These are phyloP conservation scores for Bassia scoparia DNA, from an alignment of 148 eudicot genomes.

Conservation along the genomic window DNA sequence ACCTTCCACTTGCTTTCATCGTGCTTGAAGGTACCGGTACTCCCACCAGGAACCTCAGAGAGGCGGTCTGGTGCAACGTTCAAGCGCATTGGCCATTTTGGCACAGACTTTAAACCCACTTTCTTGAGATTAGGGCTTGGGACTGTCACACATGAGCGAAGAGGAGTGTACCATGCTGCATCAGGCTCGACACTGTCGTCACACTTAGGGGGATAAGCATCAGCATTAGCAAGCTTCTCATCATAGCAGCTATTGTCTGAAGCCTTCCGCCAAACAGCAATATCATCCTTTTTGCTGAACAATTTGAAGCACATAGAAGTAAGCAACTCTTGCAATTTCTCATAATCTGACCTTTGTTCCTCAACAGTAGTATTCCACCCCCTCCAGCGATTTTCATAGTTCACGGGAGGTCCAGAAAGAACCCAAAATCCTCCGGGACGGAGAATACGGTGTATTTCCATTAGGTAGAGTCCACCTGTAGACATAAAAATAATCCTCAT, in stretches of 20 bases:
- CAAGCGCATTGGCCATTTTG: conserved; percentile 81
- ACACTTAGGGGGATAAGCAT: conserved; percentile 73
- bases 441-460: conserved; percentile 85
- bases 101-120: conserved; percentile 40
- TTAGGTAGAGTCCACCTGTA: conserved; percentile 85
- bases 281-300: conserved; percentile 68
- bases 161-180: conserved; percentile 96
- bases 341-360: conserved; percentile 66
- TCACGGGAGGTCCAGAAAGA: conserved; percentile 94
- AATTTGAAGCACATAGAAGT: conserved; percentile 77
- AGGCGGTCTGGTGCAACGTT: conserved; percentile 65
- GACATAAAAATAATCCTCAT: not conserved
- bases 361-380: conserved; percentile 91
- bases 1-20: conserved; percentile 72
- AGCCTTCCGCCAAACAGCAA: conserved; percentile 87
- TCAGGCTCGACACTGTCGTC: conserved; percentile 90
- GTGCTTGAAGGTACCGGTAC: conserved; percentile 53
- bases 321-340: conserved; percentile 61
- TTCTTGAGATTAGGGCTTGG: conserved; percentile 57
- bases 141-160: conserved; percentile 70
- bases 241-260: conserved; percentile 58
- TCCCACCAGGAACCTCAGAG: conserved; percentile 55
- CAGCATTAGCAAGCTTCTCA: conserved; percentile 50
- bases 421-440: conserved; percentile 98
- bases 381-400: conserved; percentile 70